A percentile compares a stretch with the other conserved stretches of the same genome.
Evolutionary conservation across 2,329 filamentous ascomycete genomes (phyloP).

Genomic region (Phaeosphaeriaceae sp.): DNA sequence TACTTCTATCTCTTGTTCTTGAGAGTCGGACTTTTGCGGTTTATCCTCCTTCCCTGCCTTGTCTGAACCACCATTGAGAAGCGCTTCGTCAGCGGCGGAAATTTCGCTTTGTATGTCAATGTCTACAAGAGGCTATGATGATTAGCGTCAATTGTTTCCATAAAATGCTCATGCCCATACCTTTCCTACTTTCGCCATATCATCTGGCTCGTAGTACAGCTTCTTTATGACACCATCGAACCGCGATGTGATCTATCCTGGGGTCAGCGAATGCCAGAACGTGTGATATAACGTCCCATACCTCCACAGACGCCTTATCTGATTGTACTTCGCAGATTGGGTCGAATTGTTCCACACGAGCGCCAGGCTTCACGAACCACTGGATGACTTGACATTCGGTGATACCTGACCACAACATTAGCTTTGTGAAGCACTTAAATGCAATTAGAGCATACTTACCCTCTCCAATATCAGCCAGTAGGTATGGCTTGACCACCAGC

Average conservation of each 20-base stretch:
- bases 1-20: constrained; percentile 37
- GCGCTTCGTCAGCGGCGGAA: constrained; percentile 65
- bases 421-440: background rate
- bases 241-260: constrained; percentile 83
- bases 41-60: constrained; percentile 33
- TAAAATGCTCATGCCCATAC: constrained; percentile 39
- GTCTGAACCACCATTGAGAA: constrained; percentile 44
- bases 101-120: constrained; percentile 88
- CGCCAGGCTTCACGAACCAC: constrained; percentile 98
- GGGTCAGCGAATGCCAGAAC: constrained; percentile 6
- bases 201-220: constrained; percentile 92
- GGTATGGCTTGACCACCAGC: constrained; percentile 75
- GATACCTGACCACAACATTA: constrained; percentile 69
- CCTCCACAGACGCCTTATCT: constrained; percentile 82
- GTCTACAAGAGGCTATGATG: constrained; percentile 78
- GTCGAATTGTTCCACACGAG: constrained; percentile 96
- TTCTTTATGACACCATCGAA: constrained; percentile 97
- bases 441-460: constrained; percentile 56
- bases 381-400: constrained; percentile 99
- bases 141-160: constrained; percentile 18
- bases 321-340: constrained; percentile 98
- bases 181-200: constrained; percentile 92
- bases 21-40: constrained; percentile 18
- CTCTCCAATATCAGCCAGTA: constrained; percentile 87
- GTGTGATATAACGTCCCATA: constrained; percentile 29